Conservation (phyloP, 2,329 filamentous ascomycete genomes). For the Fusarium dlaminii region DNA sequence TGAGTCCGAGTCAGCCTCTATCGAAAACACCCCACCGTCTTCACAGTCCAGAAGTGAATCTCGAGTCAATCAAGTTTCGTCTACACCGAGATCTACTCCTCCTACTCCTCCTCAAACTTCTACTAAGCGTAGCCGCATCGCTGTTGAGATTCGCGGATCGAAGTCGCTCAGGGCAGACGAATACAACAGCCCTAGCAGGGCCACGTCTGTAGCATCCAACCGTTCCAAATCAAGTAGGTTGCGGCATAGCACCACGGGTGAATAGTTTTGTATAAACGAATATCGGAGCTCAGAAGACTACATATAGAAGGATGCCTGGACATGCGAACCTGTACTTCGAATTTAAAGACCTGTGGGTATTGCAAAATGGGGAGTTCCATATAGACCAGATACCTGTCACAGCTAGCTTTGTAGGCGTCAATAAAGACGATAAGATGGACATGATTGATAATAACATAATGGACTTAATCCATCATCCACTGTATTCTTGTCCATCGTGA, state of each 20-base stretch:
- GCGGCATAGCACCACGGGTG: slow-evolving; percentile 5
- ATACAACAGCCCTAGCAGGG: neutral
- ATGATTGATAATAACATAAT: neutral
- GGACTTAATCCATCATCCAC: neutral
- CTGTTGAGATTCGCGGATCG: slow-evolving; percentile 19
- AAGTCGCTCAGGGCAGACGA: slow-evolving; percentile 5
- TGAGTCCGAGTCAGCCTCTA: slow-evolving; percentile 4
- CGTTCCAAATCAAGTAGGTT: slow-evolving; percentile 22
- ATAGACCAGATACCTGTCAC: neutral
- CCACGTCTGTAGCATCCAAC: neutral
- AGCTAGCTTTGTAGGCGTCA: neutral
- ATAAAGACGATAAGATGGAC: neutral
- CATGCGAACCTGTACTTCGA: neutral
- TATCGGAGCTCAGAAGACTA: neutral
- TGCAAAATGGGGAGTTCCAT: neutral
- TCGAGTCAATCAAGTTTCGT: neutral
- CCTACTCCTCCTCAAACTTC: neutral
- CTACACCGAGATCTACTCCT: neutral
- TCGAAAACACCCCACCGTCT: neutral
- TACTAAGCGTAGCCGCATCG: slow-evolving; percentile 9
- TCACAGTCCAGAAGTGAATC: slow-evolving; percentile 10
- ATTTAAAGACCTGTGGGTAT: neutral
- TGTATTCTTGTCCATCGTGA: neutral
- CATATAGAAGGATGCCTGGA: neutral
- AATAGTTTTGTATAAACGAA: neutral